Evolutionary conservation across 176 grass and related monocot species (phyloP), one percentile per base, ranked within the genome.

Genomic region (Typha latifolia): DNA sequence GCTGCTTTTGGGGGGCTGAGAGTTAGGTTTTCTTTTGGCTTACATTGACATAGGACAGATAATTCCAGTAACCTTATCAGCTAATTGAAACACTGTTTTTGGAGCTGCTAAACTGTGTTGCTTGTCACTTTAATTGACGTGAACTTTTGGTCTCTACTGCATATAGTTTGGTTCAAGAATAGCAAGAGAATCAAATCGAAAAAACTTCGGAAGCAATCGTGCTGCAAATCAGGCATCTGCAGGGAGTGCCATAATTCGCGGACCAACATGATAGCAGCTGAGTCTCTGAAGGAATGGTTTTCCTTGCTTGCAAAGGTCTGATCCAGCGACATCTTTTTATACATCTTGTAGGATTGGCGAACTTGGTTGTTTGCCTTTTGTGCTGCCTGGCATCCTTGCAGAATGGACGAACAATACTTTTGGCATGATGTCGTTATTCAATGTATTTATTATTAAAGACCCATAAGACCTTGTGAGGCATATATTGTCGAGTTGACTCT

Each of bases 101-200:
- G 34, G 4, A 6, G 34, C 51, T 16, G 51, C n/a, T 56, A 20
- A 20, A 55, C 19, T 18, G 27, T 8, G 10, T 9, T 52, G 8
- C n/a, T 49, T 71, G 6, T 37, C 6, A 57, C 9, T 34, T 21
- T 16, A 18, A 32, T 19, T 56, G 48, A 48, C 3, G 0, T 71
- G 1, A 77, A 14, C 14, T 59, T 61, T n/a, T 62, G 13, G 69
- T 14, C 20, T 0, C 66, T 67, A 4, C 29, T 62, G 14, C 20
- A 49, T 29, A 21, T 75, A 90, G 94, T 93, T 99, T 78, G 89
- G 94, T 73, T 86, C 94, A 26, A 92, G 94, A 71, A 92, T 90
- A 72, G 89, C 94, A 31, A 84, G 85, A 76, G 94, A 92, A 64
- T 93, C 89, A 3, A 97, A 97, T 72, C 84, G 82, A 53, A 86